These are phyloP conservation scores for Thraustochytrium striatum DNA, from an alignment of 352 stramenopile genomes.

Conservation along the genomic window DNA sequence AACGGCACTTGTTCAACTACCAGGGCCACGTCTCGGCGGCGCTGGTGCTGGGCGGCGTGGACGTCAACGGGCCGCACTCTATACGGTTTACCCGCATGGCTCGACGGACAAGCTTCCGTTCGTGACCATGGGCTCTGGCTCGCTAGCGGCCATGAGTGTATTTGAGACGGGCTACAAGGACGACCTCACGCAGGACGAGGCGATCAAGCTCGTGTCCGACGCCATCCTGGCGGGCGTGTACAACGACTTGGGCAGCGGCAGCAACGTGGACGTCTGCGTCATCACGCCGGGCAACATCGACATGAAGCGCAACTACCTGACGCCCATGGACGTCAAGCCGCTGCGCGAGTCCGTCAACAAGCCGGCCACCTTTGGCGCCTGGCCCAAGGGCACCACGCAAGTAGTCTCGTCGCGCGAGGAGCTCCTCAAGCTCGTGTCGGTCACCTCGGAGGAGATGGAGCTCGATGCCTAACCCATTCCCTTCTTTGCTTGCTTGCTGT, in stretches of 20 bases:
- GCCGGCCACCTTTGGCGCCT: slow-evolving; percentile 34
- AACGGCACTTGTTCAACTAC: slow-evolving; percentile 94
- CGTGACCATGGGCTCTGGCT: slow-evolving; percentile 97
- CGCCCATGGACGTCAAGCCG: slow-evolving; percentile 18
- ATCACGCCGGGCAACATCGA: slow-evolving; percentile 70
- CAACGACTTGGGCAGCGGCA: slow-evolving; percentile 95
- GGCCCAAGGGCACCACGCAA: slow-evolving; percentile 19
- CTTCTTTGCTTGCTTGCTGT: no score
- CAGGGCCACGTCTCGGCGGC: slow-evolving; percentile 92
- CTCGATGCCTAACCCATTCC: background rate
- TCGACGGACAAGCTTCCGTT: slow-evolving; percentile 92
- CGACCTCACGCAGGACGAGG: slow-evolving; percentile 88
- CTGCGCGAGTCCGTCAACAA: slow-evolving; percentile 30
- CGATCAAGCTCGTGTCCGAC: slow-evolving; percentile 90
- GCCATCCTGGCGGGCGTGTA: slow-evolving; percentile 94
- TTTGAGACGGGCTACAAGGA: slow-evolving; percentile 91
- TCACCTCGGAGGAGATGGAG: background rate
- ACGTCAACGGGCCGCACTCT: slow-evolving; percentile 87
- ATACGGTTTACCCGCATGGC: slow-evolving; percentile 96
- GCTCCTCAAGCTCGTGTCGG: background rate
- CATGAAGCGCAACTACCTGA: slow-evolving; percentile 48
- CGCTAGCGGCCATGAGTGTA: slow-evolving; percentile 93
- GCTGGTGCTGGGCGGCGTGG: slow-evolving; percentile 94
- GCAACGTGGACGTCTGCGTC: slow-evolving; percentile 91
- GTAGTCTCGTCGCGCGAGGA: slow-evolving; percentile 4